Percentiles rank a stretch among this genome's conserved stretches.
Evolutionary conservation across 1,284 basidiomycete genomes (phyloP).

Genomic region (Fomitopsis schrenkii): DNA sequence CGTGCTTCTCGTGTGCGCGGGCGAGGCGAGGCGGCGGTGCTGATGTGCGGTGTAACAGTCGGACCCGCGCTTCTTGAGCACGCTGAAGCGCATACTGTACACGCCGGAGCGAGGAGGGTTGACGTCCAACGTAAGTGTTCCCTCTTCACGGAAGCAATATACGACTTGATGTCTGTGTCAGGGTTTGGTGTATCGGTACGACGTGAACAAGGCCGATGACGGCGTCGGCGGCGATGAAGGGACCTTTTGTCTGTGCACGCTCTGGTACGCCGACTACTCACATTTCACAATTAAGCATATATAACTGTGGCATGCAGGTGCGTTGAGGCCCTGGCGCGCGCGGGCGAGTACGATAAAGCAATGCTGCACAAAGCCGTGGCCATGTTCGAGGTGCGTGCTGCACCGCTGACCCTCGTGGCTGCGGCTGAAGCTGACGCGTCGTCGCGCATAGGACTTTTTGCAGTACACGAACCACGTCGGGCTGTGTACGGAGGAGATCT

Average conservation of each 20-base stretch:
- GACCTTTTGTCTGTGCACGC: constrained; percentile 75
- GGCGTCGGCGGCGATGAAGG: constrained; percentile 94
- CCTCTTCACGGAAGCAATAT: background rate
- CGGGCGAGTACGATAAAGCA: constrained; percentile 68
- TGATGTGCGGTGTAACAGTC: constrained; percentile 40
- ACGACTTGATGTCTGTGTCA: constrained; percentile 18
- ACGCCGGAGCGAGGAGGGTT: constrained; percentile 85
- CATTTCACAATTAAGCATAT: background rate
- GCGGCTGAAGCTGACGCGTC: constrained; percentile 5
- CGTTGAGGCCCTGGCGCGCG: constrained; percentile 83
- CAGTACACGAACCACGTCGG: constrained; percentile 85
- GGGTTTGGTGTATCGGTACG: constrained; percentile 78
- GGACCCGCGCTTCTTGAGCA: constrained; percentile 83
- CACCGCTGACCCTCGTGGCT: background rate
- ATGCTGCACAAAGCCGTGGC: constrained; percentile 67
- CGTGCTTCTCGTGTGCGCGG: constrained; percentile 2
- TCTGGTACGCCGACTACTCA: constrained; percentile 48
- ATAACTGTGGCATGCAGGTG: constrained; percentile 46
- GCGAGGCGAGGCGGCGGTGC: background rate
- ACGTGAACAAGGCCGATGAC: constrained; percentile 78
- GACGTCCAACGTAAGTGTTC: constrained; percentile 68
- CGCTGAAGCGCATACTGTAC: constrained; percentile 76
- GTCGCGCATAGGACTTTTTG: constrained; percentile 55
- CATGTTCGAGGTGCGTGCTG: constrained; percentile 74
- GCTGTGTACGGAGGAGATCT: constrained; percentile 82